Evolutionary conservation across 768 basidiomycete genomes (phyloP).

Genomic region (Mycena filopes): DNA sequence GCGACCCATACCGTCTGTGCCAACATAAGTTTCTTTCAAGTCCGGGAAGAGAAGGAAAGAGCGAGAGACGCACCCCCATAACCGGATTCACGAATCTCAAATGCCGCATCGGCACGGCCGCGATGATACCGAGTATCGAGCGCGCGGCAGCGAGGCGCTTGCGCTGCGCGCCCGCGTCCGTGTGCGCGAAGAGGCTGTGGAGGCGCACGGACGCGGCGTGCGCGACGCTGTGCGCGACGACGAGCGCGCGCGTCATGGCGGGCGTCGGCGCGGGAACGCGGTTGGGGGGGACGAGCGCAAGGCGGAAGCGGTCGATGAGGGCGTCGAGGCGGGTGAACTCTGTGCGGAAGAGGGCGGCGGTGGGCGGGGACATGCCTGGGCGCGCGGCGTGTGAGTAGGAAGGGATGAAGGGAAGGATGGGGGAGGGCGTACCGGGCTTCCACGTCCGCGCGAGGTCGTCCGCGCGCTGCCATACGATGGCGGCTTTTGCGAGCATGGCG

Average conservation of each 20-base stretch:
- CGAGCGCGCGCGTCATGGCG: constrained; percentile 26
- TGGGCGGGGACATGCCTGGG: constrained; percentile 14
- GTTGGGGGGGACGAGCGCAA: constrained; percentile 26
- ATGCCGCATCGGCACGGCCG: constrained; percentile 32
- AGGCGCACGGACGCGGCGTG: constrained; percentile 51
- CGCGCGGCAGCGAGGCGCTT: constrained; percentile 38
- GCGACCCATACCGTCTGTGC: constrained; percentile 21
- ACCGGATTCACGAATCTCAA: constrained; percentile 41
- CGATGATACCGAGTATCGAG: constrained; percentile 31
- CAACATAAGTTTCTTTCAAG: too few species aligned
- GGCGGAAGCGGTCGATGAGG: constrained; percentile 37
- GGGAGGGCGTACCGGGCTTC: constrained; percentile 4
- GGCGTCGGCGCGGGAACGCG: constrained; percentile 14
- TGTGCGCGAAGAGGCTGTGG: constrained; percentile 41
- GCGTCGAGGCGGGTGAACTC: constrained; percentile 37
- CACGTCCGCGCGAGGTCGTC: constrained; percentile 11
- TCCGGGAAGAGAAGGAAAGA: too few species aligned
- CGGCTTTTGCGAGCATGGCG: constrained; percentile 21
- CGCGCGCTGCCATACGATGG: constrained; percentile 22
- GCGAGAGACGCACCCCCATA: constrained; percentile 40
- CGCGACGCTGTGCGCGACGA: constrained; percentile 48
- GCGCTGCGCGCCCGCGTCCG: constrained; percentile 35
- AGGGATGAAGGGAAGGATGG: background rate
- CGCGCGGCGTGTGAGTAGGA: background rate
- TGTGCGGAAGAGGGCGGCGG: background rate